These are phyloP conservation scores for Perkinsus olseni DNA, from an alignment of 169 alveolate species.

Conservation along the genomic window DNA sequence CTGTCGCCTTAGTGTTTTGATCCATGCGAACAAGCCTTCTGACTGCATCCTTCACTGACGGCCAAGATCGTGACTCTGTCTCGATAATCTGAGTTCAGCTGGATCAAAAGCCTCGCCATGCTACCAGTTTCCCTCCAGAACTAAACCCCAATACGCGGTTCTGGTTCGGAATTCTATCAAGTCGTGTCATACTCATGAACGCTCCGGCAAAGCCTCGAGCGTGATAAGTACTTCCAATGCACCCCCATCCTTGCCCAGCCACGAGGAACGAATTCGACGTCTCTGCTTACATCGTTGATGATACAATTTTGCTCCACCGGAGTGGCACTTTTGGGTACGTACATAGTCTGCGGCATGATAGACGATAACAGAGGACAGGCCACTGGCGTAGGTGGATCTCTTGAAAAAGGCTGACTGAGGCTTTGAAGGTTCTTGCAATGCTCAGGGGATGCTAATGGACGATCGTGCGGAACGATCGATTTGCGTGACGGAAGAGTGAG, in stretches of 20 bases:
- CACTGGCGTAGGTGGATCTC: too few species aligned
- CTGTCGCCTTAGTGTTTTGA: background rate
- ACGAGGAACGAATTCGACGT: too few species aligned
- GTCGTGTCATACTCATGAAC: background rate
- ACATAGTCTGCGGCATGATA: background rate
- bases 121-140: background rate
- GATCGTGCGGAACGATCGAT: too few species aligned
- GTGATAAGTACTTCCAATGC: too few species aligned
- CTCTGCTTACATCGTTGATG: background rate
- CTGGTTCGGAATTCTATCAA: too few species aligned
- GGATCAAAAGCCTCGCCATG: background rate
- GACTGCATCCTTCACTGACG: background rate
- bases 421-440: too few species aligned
- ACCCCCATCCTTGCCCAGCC: too few species aligned
- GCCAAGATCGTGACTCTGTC: background rate
- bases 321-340: background rate
- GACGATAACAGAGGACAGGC: too few species aligned
- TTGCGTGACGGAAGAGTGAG: too few species aligned
- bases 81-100: background rate
- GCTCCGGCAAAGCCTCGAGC: too few species aligned
- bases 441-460: too few species aligned
- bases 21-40: background rate
- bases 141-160: background rate
- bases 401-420: too few species aligned
- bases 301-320: background rate